Evolutionary conservation across 495 filamentous ascomycete genomes (phyloP).

Genomic region (Xylaria cubensis): DNA sequence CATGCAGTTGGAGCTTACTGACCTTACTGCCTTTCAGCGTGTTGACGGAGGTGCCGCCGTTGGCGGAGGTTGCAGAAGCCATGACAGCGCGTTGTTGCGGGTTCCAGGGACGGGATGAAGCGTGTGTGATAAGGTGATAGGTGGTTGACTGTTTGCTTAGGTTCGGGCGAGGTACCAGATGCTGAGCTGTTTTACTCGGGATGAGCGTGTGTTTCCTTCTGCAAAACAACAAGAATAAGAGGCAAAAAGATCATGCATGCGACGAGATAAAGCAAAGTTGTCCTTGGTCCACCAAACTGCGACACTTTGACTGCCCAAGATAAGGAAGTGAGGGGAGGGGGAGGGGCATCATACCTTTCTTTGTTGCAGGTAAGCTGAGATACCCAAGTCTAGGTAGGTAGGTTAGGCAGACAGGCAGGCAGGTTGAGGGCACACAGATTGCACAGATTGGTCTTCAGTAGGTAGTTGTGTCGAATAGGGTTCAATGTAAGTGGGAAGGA

Average conservation of each 20-base stretch:
- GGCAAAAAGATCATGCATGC: neutral
- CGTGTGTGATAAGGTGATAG: slow-evolving; percentile 22
- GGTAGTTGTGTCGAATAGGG: slow-evolving; percentile 4
- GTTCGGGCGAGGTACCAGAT: neutral
- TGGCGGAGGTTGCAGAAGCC: slow-evolving; percentile 31
- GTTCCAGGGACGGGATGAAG: slow-evolving; percentile 3
- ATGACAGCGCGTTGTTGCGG: slow-evolving; percentile 9
- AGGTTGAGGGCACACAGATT: neutral
- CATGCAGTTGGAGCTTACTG: slow-evolving; percentile 33
- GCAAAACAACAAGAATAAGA: neutral
- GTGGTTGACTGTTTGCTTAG: neutral
- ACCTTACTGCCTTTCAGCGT: slow-evolving; percentile 57
- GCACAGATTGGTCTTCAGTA: neutral
- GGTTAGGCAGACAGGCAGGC: neutral
- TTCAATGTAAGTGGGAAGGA: slow-evolving; percentile 13
- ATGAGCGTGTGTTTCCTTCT: neutral
- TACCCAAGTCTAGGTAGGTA: neutral
- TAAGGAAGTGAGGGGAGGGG: neutral
- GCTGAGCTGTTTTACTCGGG: neutral
- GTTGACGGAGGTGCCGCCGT: slow-evolving; percentile 39
- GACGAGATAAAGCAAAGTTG: slow-evolving; percentile 3
- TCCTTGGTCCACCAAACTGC: neutral
- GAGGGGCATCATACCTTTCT: neutral
- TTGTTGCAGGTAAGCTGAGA: neutral
- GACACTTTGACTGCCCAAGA: slow-evolving; percentile 6